Evolutionary conservation across 1,284 basidiomycete species (phyloP).

Genomic region (Ceratobasidium sp.): DNA sequence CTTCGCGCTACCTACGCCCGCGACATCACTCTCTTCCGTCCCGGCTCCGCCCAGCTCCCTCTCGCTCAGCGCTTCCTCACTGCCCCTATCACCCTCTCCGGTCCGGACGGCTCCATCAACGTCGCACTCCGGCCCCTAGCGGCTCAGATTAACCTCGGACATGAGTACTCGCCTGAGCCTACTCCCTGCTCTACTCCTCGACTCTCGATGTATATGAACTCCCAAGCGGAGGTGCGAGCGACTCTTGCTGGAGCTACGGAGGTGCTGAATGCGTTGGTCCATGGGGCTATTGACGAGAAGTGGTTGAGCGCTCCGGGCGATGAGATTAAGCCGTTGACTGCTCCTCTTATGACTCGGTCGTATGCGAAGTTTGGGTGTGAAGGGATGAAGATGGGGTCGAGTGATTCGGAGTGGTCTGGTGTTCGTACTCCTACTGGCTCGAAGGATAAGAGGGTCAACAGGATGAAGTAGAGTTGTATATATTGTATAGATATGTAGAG

Average conservation of each 20-base stretch:
- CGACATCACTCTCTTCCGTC: background rate
- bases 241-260: background rate
- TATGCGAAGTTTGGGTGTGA: background rate
- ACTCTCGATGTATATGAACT: background rate
- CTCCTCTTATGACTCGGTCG: background rate
- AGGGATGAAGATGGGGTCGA: too few species aligned
- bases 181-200: background rate
- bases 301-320: background rate
- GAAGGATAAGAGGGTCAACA: too few species aligned
- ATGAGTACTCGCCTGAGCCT: background rate
- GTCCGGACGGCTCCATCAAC: background rate
- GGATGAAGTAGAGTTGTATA: too few species aligned
- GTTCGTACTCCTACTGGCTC: too few species aligned
- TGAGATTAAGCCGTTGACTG: background rate
- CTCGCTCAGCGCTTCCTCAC: background rate
- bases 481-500: too few species aligned
- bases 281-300: background rate
- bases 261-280: background rate
- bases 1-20: background rate
- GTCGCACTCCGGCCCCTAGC: background rate
- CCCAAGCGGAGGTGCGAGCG: background rate
- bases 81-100: background rate
- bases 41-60: background rate
- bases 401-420: too few species aligned
- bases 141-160: background rate